A percentile compares a stretch with the other conserved stretches of the same genome.
These are phyloP conservation scores for Tremellales sp. DNA, from an alignment of 1,284 basidiomycete species.

Conservation along the genomic window DNA sequence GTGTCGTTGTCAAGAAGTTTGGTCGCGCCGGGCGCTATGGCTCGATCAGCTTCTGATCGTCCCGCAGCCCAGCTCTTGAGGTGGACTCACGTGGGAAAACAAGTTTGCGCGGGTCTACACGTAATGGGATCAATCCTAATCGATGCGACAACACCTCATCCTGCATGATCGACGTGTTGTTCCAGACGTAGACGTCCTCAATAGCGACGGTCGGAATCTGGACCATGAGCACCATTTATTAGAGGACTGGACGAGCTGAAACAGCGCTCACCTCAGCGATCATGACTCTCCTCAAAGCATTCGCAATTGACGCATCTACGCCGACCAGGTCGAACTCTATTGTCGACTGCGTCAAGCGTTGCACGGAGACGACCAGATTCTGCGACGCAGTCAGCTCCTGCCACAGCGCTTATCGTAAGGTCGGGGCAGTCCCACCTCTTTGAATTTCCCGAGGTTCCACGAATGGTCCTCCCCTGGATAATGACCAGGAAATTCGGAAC, in stretches of 20 bases:
- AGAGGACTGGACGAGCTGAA: neutral
- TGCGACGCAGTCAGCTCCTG: slow-evolving; percentile 45
- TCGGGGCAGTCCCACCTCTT: slow-evolving; percentile 57
- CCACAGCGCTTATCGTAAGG: slow-evolving; percentile 9
- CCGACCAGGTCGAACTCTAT: slow-evolving; percentile 95
- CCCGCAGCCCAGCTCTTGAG: neutral
- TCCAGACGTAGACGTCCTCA: slow-evolving; percentile 89
- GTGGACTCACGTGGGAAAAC: slow-evolving; percentile 45
- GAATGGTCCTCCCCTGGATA: slow-evolving; percentile 76
- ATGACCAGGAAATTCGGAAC: slow-evolving; percentile 81
- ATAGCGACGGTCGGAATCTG: slow-evolving; percentile 91
- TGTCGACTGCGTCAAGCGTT: slow-evolving; percentile 70
- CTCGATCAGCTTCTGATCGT: neutral
- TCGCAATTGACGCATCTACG: slow-evolving; percentile 93
- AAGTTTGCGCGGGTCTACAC: slow-evolving; percentile 69
- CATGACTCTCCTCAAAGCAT: slow-evolving; percentile 85
- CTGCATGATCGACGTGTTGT: slow-evolving; percentile 91
- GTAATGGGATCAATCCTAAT: slow-evolving; percentile 83
- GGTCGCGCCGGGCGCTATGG: slow-evolving; percentile 52
- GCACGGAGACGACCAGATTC: slow-evolving; percentile 69
- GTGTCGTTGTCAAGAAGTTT: slow-evolving; percentile 81
- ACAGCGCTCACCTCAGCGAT: slow-evolving; percentile 74
- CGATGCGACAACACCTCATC: slow-evolving; percentile 93
- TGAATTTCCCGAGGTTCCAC: slow-evolving; percentile 74
- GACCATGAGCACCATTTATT: slow-evolving; percentile 4